Evolutionary conservation across 2,329 filamentous ascomycete genomes (phyloP).

Genomic region (Colletotrichum sp.): DNA sequence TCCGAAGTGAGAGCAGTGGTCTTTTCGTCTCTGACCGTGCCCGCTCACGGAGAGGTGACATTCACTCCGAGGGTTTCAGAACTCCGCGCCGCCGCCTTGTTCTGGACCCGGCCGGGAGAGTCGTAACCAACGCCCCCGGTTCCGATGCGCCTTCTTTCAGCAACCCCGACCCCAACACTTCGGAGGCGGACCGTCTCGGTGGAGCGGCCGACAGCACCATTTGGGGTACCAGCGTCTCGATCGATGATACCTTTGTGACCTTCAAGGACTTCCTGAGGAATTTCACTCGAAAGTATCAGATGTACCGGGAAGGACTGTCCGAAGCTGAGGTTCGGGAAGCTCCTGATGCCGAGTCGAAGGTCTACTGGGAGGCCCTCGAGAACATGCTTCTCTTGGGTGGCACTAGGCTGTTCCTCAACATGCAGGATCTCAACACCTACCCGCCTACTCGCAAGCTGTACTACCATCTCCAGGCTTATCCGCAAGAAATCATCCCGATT

Average conservation of each 20-base stretch:
- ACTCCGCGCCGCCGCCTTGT: slow-evolving; percentile 63
- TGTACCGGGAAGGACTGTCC: slow-evolving; percentile 86
- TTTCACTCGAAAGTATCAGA: slow-evolving; percentile 91
- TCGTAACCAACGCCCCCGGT: slow-evolving; percentile 54
- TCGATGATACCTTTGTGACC: slow-evolving; percentile 83
- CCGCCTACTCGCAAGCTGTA: slow-evolving; percentile 92
- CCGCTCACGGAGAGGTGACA: slow-evolving; percentile 79
- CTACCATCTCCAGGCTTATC: slow-evolving; percentile 94
- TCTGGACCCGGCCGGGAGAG: slow-evolving; percentile 63
- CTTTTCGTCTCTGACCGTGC: slow-evolving; percentile 75
- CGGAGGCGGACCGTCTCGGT: slow-evolving; percentile 87
- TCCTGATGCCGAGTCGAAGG: slow-evolving; percentile 77
- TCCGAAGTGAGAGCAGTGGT: slow-evolving; percentile 83
- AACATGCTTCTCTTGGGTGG: slow-evolving; percentile 90
- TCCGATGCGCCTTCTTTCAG: slow-evolving; percentile 67
- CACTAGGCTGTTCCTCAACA: slow-evolving; percentile 84
- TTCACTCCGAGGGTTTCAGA: slow-evolving; percentile 78
- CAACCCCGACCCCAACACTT: slow-evolving; percentile 79
- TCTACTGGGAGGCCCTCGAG: slow-evolving; percentile 85
- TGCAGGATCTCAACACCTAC: slow-evolving; percentile 88
- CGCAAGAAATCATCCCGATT: slow-evolving; percentile 92
- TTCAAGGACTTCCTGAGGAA: slow-evolving; percentile 95
- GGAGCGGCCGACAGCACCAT: slow-evolving; percentile 84
- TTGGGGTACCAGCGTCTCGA: slow-evolving; percentile 97
- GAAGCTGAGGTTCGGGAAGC: slow-evolving; percentile 74